Evolutionary conservation across 371 early-diverging fungal species (phyloP), one percentile per base, ranked within the genome.

Genomic region (Circinella minor): DNA sequence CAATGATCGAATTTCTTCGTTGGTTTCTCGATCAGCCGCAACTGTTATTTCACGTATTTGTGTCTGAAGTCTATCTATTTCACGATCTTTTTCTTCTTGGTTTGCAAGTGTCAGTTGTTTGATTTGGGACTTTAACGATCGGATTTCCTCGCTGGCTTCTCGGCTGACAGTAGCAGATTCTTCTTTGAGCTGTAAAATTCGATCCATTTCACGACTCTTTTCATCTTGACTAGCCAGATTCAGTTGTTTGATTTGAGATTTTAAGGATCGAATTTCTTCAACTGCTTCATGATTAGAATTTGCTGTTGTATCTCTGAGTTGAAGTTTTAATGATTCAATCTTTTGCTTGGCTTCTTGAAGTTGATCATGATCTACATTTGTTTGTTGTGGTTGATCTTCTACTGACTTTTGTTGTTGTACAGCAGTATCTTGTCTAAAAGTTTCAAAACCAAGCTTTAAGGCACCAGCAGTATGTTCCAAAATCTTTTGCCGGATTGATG

Each of bases 381-480:
- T 5, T 51, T 13, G 43, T 43, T 43, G 43, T 43, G 43, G 27
- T 47, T 47, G 47, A 9, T 51, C 17, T 51, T 51, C 14, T 51
- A 17, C 51, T 3, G 1, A 5, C 15, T 51, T 15, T 15, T 51
- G 51, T 51, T 51, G 59, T 38, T 62, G 18, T 38, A 36, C 82
- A 75, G 39, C 74, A 74, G 67, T 84, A 84, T 68, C 63, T 4
- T 83, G 57, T 20, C 81, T 70, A 20, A 81, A 81, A 4, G 84
- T 71, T 3, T 86, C 89, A 6, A 78, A 61, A 1, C 78, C 77
- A n/a, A 94, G 71, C 27, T 57, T 57, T n/a, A 57, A 34, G 4
- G 89, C 86, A 14, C 88, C 91, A 0, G 90, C 90, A 13, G 89
- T 88, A 67, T 94, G 95, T 65, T 91, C 88, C 34, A 93, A 68